Base-by-base conservation (phyloP, 192 early-diverging fungal species). In the Rhizoclosmatium globosum region DNA sequence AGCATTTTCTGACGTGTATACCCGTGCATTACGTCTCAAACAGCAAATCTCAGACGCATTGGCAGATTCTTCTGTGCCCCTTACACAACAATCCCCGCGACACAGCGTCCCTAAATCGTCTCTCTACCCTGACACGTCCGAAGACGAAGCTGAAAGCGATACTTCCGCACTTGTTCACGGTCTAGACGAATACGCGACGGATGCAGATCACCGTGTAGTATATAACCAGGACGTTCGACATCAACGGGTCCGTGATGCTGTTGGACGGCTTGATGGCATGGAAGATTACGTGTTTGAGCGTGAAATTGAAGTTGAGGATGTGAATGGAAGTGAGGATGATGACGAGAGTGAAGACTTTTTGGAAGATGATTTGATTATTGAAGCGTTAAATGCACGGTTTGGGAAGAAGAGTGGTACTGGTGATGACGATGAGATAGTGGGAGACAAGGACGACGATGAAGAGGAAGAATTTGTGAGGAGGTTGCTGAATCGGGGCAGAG, bases 341-440 rank as follows among this genome's bases (percentile, higher is more conserved):
- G 31, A 46, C 39, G 15, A 64, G 9, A 53, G 17, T 53, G 50
- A 53, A 53, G 50, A 53, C 17, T 17, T 53, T 53, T 53, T 62
- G 9, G 84, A 82, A 17, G 84, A 85, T 64, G 84, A 85, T 41
- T 45, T 82, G 7, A 56, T 85, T 42, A 85, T 85, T 68, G 78
- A 85, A 60, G 84, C 84, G 23, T 67, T 85, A 48, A 85, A 85
- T 72, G 75, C 84, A 1, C 67, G 43, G 3, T 56, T 47, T 45
- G 78, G 78, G 48, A 46, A 21, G 45, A 19, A 41, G 60, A 47
- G 23, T 43, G 57, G 72, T 39, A 23, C 17, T 11, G 45, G 72
- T 57, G 47, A 19, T 46, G 68, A 71, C 3, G 70, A 74, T 19
- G 57, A 46, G 4, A 43, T 46, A 45, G 58, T 44, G 15, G 76